phyloP scores from a whole-genome alignment of 495 filamentous ascomycete species.

The Neurospora sp. region DNA sequence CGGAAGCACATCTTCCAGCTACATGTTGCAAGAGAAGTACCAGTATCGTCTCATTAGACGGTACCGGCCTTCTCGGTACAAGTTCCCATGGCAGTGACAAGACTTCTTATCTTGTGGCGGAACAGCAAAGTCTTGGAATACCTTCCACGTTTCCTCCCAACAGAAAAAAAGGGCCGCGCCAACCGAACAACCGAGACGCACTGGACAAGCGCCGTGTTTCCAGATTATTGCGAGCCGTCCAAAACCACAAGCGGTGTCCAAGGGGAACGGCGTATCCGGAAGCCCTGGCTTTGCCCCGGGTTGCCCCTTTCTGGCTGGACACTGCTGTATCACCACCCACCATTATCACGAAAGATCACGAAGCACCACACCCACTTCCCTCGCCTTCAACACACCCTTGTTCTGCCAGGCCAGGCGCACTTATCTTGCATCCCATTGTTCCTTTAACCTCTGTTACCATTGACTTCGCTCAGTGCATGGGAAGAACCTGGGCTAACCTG shows the following conservation, averaged over 20 bases:
- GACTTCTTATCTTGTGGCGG: neutral
- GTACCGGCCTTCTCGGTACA: neutral
- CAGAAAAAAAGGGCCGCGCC: neutral
- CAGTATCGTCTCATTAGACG: neutral
- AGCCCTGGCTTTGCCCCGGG: neutral
- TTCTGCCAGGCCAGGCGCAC: neutral
- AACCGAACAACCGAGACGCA: neutral
- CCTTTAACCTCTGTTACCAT: neutral
- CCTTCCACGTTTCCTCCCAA: neutral
- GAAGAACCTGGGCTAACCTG: neutral
- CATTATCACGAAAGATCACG: neutral
- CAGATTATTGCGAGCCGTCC: neutral
- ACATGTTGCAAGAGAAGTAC: neutral
- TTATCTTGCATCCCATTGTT: neutral
- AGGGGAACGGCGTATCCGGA: neutral
- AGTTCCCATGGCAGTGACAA: slow-evolving; percentile 6
- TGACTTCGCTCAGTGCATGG: neutral
- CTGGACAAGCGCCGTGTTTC: neutral
- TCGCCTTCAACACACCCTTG: neutral
- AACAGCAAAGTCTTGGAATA: neutral
- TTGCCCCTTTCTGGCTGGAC: neutral
- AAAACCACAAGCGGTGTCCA: neutral
- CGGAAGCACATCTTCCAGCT: slow-evolving; percentile 1
- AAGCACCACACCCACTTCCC: neutral
- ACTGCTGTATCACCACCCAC: neutral